Conservation (phyloP, 441 rosid species). For the Erodium trifolium region DNA sequence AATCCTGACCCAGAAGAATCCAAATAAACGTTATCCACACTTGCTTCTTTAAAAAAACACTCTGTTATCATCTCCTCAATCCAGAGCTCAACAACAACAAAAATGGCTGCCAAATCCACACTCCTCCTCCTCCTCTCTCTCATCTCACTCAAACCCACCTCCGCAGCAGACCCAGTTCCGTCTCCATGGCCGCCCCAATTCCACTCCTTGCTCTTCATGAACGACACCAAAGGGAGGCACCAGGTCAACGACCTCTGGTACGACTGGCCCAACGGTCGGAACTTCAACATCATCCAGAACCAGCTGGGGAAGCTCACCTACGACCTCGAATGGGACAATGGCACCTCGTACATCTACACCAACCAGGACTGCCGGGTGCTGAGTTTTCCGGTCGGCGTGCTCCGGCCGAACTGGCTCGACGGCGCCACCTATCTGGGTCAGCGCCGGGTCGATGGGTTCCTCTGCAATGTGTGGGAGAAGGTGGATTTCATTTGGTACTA, state of each 20-base stretch:
- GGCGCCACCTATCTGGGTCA: slow-evolving; percentile 67
- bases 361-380: slow-evolving; percentile 32
- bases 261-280: slow-evolving; percentile 75
- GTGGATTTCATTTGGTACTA: slow-evolving; percentile 70
- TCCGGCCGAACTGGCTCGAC: slow-evolving; percentile 70
- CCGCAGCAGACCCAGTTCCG: slow-evolving; percentile 40
- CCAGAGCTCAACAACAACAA: background rate
- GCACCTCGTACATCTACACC: slow-evolving; percentile 60
- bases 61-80: background rate
- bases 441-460: slow-evolving; percentile 45
- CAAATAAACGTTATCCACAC: background rate
- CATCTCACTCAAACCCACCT: background rate
- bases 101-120: background rate
- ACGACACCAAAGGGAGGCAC: slow-evolving; percentile 45
- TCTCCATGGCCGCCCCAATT: slow-evolving; percentile 65
- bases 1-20: background rate
- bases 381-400: slow-evolving; percentile 50
- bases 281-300: slow-evolving; percentile 62
- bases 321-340: slow-evolving; percentile 85
- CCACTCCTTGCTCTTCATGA: slow-evolving; percentile 64
- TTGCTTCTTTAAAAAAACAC: background rate
- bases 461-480: slow-evolving; percentile 75
- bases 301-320: slow-evolving; percentile 55
- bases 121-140: background rate
- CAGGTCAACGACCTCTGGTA: slow-evolving; percentile 77